Base-by-base conservation (phyloP, 176 grass and related monocot genomes). In the Eragrostis curvula region DNA sequence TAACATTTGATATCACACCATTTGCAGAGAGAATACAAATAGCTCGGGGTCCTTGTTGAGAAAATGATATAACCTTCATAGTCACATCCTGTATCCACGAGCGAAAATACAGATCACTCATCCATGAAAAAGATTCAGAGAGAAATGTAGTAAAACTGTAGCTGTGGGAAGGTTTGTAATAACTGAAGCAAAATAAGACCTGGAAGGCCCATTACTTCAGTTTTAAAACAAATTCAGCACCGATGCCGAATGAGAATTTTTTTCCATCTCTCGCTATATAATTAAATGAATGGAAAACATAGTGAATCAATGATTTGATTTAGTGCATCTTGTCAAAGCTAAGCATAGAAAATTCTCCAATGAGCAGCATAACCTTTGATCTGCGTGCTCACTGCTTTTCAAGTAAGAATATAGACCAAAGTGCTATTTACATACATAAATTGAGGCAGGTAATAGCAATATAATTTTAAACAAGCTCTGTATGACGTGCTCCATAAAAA, bases 51-150 rank as follows among this genome's bases (percentile, higher is more conserved):
- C 92, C 95, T 90, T 90, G 90, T 85, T 97, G 95, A 9, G 84
- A 91, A 85, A 97, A 97, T 8, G 95, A 94, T 83, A 97, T 97
- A 45, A 97, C 87, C 83, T 97, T 97, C 92, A 84, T 93, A 40
- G 90, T 94, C 55, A 97, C 88, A 91, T 97, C 95, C 95, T 95
- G 69, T 83, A 87, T 62, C 56, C 66, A 80, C 32, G 62, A 6
- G 27, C 8, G 74, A 71, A 72, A 76, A 47, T 3, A 42, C 0
- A 18, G 30, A 17, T 42, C 24, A 42, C 46, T 58, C 66, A 6
- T 61, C 28, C 10, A 61, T 27, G 58, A 6, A 61, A 28, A 27
- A 61, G 24, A 61, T 61, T 28, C 24, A 53, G 41, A 41, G 39
- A 48, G 58, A 29, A 56, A 18, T 45, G 16, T n/a, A 45, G 5